phyloP scores from a whole-genome alignment of 495 filamentous ascomycete genomes.

The Neurospora sp. region DNA sequence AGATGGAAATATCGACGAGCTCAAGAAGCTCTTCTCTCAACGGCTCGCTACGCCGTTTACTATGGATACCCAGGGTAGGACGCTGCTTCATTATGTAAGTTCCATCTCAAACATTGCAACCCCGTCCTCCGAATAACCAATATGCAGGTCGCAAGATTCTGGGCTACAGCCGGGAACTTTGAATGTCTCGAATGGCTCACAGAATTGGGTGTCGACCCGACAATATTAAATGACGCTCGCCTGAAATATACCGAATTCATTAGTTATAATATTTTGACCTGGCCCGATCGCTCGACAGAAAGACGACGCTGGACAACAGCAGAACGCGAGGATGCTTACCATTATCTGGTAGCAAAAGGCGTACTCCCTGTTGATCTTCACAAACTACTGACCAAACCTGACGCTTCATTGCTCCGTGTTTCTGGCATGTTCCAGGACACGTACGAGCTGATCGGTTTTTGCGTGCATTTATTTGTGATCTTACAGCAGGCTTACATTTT shows the following conservation, averaged over 20 bases:
- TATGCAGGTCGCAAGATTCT: not conserved
- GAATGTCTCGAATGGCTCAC: not conserved
- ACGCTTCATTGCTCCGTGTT: too few relatives aligned
- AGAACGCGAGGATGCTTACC: not conserved
- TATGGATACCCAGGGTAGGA: not conserved
- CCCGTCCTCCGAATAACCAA: not conserved
- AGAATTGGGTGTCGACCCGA: not conserved
- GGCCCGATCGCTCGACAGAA: too few relatives aligned
- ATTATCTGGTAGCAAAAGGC: not conserved
- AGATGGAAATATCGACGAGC: not conserved
- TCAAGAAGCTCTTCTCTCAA: not conserved
- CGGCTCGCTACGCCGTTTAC: not conserved
- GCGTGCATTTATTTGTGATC: not conserved
- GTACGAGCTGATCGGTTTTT: too few relatives aligned
- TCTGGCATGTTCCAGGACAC: too few relatives aligned
- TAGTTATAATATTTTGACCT: too few relatives aligned
- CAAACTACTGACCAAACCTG: too few relatives aligned
- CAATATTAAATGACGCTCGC: not conserved
- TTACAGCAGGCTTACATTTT: not conserved
- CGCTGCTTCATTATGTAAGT: not conserved
- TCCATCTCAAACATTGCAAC: not conserved
- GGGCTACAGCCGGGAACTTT: not conserved
- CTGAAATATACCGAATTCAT: too few relatives aligned
- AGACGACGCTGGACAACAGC: not conserved
- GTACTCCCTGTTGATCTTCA: not conserved